Base-by-base conservation (phyloP, 768 basidiomycete species). In the Asterophora lycoperdoides region DNA sequence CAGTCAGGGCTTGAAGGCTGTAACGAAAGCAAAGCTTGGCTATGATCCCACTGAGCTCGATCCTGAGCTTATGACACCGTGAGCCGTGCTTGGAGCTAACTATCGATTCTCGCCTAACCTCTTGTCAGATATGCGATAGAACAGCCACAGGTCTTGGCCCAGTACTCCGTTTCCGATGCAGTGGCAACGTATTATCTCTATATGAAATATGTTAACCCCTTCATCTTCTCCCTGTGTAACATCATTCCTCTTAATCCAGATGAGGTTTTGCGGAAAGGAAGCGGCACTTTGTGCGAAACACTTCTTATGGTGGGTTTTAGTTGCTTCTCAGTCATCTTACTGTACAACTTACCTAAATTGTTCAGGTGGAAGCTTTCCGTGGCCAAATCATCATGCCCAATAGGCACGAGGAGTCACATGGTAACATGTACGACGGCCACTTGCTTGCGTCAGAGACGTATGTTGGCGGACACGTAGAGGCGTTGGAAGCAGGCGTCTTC, bases 191-290 rank as follows among this genome's bases (percentile, higher is more conserved):
- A 99, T 66, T 98, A 98, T 67, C 79, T 99, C 30, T 98, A 99
- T 71, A 99, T 98, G 96, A 99, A 98, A 93, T 99, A 99, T 60
- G 94, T 99, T 8, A 94, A 98, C 62, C 96, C 96, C 0, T 99
- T 99, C 77, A 91, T 99, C 54, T 99, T 99, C 72, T 98, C 96
- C 8, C 70, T 99, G 32, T 98, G 96, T 69, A 99, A 96, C 74
- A 99, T 98, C 66, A 98, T 99, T 57, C 95, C 96, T 9, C 78
- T 99, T 45, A 86, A 85, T 60, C 93, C 96, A 2, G 96, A 99
- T 59, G 96, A 99, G 53, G 96, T 98, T 4, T 68, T 98, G 56
- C 76, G 95, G 43, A 98, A 99, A 66, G 96, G 96, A 29, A 90
- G 83, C 61, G 96, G 96, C 8, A 99, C 96, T 1, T 76, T 99